Percentiles rank a stretch among this genome's conserved stretches.
phyloP scores from a whole-genome alignment of 495 filamentous ascomycete genomes.

The Penicillium roqueforti region DNA sequence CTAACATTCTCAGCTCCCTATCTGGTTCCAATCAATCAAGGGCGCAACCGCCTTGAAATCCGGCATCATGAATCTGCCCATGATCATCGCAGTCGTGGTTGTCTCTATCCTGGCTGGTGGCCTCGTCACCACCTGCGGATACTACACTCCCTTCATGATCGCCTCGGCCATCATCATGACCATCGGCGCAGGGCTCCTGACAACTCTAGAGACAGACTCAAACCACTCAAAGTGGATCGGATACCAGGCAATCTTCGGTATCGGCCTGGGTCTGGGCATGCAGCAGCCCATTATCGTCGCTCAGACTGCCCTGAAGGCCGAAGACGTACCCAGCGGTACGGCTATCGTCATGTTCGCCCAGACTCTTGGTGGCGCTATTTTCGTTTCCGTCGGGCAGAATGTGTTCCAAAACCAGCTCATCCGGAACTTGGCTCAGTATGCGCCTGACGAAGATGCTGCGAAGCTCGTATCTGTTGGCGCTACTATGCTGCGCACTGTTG shows the following conservation, averaged over 20 bases:
- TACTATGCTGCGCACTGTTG: slow-evolving; percentile 54
- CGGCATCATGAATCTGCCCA: slow-evolving; percentile 73
- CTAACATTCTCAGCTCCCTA: slow-evolving; percentile 58
- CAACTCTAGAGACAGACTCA: slow-evolving; percentile 56
- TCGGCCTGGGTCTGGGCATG: slow-evolving; percentile 65
- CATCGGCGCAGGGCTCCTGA: slow-evolving; percentile 67
- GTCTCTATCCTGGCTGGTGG: slow-evolving; percentile 58
- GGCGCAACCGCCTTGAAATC: slow-evolving; percentile 61
- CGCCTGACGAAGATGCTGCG: slow-evolving; percentile 47
- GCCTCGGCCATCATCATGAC: slow-evolving; percentile 52
- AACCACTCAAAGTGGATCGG: slow-evolving; percentile 66
- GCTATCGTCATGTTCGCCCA: slow-evolving; percentile 67
- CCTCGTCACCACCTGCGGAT: slow-evolving; percentile 59
- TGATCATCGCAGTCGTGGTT: slow-evolving; percentile 61
- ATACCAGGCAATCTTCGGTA: slow-evolving; percentile 67
- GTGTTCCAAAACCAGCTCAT: slow-evolving; percentile 71
- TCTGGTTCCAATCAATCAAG: slow-evolving; percentile 89
- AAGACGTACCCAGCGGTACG: slow-evolving; percentile 64
- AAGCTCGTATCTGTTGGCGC: slow-evolving; percentile 60
- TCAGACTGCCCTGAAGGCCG: slow-evolving; percentile 58
- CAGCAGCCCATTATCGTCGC: slow-evolving; percentile 65
- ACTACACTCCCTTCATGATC: slow-evolving; percentile 75
- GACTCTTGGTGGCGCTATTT: slow-evolving; percentile 67
- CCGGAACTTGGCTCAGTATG: slow-evolving; percentile 46
- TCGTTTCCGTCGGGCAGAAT: slow-evolving; percentile 71